phyloP scores from a whole-genome alignment of 352 stramenopile genomes.

The Phytopythium boreale region DNA sequence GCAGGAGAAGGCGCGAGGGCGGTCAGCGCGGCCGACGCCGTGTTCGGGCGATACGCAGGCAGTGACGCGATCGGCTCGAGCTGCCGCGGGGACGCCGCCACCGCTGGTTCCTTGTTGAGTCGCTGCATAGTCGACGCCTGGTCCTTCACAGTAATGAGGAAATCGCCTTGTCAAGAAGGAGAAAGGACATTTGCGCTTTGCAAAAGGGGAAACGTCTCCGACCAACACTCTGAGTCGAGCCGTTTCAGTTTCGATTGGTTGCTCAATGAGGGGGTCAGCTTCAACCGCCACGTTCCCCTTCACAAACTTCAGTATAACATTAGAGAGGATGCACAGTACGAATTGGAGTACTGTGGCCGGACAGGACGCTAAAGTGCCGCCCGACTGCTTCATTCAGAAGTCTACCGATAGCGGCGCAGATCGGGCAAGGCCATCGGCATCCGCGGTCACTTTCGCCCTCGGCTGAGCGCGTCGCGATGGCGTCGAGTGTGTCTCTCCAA shows the following conservation, averaged over 20 bases:
- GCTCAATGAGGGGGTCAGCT: conserved; percentile 1
- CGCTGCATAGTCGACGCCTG: background rate
- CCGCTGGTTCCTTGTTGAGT: background rate
- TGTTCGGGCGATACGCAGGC: conserved; percentile 1
- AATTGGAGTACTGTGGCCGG: background rate
- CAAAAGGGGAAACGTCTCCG: background rate
- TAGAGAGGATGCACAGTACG: background rate
- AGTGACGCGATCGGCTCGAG: conserved; percentile 17
- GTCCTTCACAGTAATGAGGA: background rate
- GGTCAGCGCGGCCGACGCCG: background rate
- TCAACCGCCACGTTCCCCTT: background rate
- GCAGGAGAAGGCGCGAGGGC: background rate
- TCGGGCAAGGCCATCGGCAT: background rate
- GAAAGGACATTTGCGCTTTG: background rate
- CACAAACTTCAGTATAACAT: background rate
- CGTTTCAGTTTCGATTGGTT: background rate
- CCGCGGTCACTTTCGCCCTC: background rate
- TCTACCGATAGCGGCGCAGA: background rate
- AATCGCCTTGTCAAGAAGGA: background rate
- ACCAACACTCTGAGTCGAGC: background rate
- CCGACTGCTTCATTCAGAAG: background rate
- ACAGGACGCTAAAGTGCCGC: too few relatives aligned
- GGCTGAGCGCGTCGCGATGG: background rate
- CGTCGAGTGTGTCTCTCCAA: background rate
- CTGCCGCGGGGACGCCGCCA: conserved; percentile 12